phyloP scores from a whole-genome alignment of 2,329 filamentous ascomycete species.

The Aphanoascus verrucosus region DNA sequence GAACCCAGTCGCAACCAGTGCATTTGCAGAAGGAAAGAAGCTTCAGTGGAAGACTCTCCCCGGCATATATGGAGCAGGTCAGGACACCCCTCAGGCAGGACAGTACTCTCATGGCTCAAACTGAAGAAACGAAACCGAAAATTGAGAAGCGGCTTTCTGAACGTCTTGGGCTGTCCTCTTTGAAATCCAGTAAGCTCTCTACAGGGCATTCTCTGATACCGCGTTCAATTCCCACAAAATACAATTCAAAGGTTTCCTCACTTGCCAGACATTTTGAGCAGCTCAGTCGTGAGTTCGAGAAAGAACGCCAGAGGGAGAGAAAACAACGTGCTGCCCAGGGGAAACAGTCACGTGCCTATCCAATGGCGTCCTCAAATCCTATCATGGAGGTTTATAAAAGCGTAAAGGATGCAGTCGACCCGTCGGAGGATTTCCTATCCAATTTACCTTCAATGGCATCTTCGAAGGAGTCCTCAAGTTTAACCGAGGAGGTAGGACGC shows the following conservation, averaged over 20 bases:
- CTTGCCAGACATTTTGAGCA: slow-evolving; percentile 94
- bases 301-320: slow-evolving; percentile 77
- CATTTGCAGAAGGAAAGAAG: slow-evolving; percentile 20
- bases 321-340: slow-evolving; percentile 66
- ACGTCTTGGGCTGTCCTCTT: slow-evolving; percentile 53
- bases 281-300: slow-evolving; percentile 90
- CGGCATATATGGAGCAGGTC: background rate
- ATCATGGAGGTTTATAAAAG: slow-evolving; percentile 94
- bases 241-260: slow-evolving; percentile 72
- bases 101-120: background rate
- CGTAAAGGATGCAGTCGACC: slow-evolving; percentile 80
- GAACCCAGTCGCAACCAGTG: slow-evolving; percentile 43
- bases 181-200: slow-evolving; percentile 48
- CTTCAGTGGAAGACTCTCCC: slow-evolving; percentile 6
- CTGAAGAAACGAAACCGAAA: slow-evolving; percentile 20
- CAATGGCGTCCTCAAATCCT: slow-evolving; percentile 83
- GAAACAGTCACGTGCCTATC: slow-evolving; percentile 67
- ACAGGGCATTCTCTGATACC: slow-evolving; percentile 65
- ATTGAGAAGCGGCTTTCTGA: slow-evolving; percentile 68
- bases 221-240: slow-evolving; percentile 61
- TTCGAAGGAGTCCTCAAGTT: slow-evolving; percentile 13
- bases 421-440: slow-evolving; percentile 44
- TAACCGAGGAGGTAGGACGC: slow-evolving; percentile 22
- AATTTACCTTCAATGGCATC: slow-evolving; percentile 7
- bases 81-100: background rate